phyloP scores from a whole-genome alignment of 768 basidiomycete species.

The Harrya chromipes region DNA sequence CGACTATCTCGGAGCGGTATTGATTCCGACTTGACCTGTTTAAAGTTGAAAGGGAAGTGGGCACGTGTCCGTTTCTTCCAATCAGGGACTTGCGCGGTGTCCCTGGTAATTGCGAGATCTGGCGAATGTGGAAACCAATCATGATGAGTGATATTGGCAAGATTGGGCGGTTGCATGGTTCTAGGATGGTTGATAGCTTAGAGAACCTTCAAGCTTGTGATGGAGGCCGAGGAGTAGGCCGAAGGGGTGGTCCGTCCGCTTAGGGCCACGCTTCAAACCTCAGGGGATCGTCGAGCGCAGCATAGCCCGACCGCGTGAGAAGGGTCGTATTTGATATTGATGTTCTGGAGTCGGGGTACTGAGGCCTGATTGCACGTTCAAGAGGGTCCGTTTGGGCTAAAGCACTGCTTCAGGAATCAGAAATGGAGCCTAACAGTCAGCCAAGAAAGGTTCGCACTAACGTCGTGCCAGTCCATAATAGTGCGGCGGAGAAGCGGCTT shows the following conservation, averaged over 20 bases:
- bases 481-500: constrained; percentile 23
- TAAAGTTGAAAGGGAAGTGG: constrained; percentile 16
- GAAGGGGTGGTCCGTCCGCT: constrained; percentile 5
- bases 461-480: constrained; percentile 21
- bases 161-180: constrained; percentile 9
- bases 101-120: constrained; percentile 25
- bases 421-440: constrained; percentile 9
- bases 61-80: constrained; percentile 23
- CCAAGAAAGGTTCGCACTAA: constrained; percentile 22
- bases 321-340: constrained; percentile 18
- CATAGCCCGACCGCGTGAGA: constrained; percentile 12
- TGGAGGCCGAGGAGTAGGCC: constrained; percentile 8
- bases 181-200: constrained; percentile 16
- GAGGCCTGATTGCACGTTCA: constrained; percentile 16
- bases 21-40: constrained; percentile 23
- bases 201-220: constrained; percentile 6
- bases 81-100: constrained; percentile 20
- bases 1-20: constrained; percentile 22
- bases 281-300: constrained; percentile 11
- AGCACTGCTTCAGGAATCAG: constrained; percentile 5
- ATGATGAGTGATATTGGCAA: constrained; percentile 22
- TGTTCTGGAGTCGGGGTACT: constrained; percentile 18
- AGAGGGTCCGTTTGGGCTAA: constrained; percentile 23
- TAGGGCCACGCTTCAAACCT: constrained; percentile 6
- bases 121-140: constrained; percentile 20